Conservation (phyloP, 2,329 filamentous ascomycete genomes). For the Pseudogymnoascus sp. region DNA sequence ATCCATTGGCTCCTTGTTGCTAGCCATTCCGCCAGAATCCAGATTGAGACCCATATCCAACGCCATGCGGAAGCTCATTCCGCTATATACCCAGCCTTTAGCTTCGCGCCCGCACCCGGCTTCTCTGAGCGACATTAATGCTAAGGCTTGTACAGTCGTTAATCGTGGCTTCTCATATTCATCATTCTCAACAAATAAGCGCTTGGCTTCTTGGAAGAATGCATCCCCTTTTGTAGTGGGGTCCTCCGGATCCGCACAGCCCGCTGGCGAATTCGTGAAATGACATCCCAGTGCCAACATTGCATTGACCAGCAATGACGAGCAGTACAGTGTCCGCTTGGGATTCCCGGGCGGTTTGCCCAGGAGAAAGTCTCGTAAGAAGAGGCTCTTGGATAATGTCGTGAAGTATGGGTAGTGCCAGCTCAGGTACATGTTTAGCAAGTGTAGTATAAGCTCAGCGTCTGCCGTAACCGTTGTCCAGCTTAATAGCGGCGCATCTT, state of each 20-base stretch:
- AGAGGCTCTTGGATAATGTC: slow-evolving; percentile 76
- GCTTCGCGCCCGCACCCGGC: slow-evolving; percentile 90
- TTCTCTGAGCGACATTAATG: slow-evolving; percentile 92
- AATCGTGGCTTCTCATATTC: slow-evolving; percentile 85
- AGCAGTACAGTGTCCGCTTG: slow-evolving; percentile 69
- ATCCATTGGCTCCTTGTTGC: slow-evolving; percentile 51
- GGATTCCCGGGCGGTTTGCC: slow-evolving; percentile 52
- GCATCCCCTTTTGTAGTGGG: slow-evolving; percentile 86
- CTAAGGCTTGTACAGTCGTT: slow-evolving; percentile 86
- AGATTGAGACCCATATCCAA: slow-evolving; percentile 89
- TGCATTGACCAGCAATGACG: slow-evolving; percentile 81
- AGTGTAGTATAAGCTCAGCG: slow-evolving; percentile 69
- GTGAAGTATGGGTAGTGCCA: slow-evolving; percentile 98
- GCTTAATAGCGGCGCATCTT: slow-evolving; percentile 66
- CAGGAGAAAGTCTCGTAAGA: slow-evolving; percentile 75
- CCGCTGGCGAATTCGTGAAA: slow-evolving; percentile 72
- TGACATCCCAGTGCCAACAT: slow-evolving; percentile 79
- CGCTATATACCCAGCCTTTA: slow-evolving; percentile 96
- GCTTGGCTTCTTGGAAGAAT: slow-evolving; percentile 91
- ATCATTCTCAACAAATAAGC: slow-evolving; percentile 81
- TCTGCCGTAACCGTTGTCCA: slow-evolving; percentile 87
- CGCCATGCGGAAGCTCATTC: slow-evolving; percentile 97
- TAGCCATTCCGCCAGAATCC: slow-evolving; percentile 61
- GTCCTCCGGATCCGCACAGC: slow-evolving; percentile 64
- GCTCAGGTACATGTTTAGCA: slow-evolving; percentile 96